phyloP scores from a whole-genome alignment of 2,329 filamentous ascomycete species.

The Cercospora janseana region DNA sequence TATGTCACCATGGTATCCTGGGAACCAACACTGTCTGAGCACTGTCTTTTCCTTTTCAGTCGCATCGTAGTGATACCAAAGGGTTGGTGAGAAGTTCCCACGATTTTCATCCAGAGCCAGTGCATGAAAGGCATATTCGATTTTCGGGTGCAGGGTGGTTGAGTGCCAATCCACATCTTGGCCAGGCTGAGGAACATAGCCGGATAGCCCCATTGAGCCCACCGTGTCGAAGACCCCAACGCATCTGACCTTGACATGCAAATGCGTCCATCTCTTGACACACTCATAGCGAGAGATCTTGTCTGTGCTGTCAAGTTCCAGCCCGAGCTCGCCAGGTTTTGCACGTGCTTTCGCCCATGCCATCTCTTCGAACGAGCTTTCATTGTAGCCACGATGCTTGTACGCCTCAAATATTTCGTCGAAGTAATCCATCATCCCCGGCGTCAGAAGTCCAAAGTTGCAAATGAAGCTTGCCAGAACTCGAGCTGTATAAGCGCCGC shows the following conservation, averaged over 20 bases:
- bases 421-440: slow-evolving; percentile 24
- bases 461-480: slow-evolving; percentile 34
- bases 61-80: slow-evolving; percentile 42
- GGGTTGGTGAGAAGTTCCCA: slow-evolving; percentile 48
- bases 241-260: slow-evolving; percentile 39
- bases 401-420: slow-evolving; percentile 24
- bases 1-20: slow-evolving; percentile 51
- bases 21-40: slow-evolving; percentile 55
- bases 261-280: slow-evolving; percentile 21
- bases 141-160: slow-evolving; percentile 27
- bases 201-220: slow-evolving; percentile 30
- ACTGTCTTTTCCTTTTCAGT: slow-evolving; percentile 25
- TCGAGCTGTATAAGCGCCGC: slow-evolving; percentile 35
- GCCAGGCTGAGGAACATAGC: slow-evolving; percentile 19
- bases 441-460: slow-evolving; percentile 30
- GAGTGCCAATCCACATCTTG: slow-evolving; percentile 20
- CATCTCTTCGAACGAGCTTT: slow-evolving; percentile 22
- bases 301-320: slow-evolving; percentile 14
- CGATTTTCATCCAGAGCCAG: slow-evolving; percentile 54
- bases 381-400: slow-evolving; percentile 16
- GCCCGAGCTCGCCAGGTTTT: slow-evolving; percentile 18
- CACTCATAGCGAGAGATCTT: slow-evolving; percentile 18
- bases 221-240: slow-evolving; percentile 51
- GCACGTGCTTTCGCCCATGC: slow-evolving; percentile 17
- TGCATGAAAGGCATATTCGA: slow-evolving; percentile 55